Evolutionary conservation across 257 asterid species (phyloP), one percentile per base, ranked within the genome.

Genomic region (Rhazya stricta): DNA sequence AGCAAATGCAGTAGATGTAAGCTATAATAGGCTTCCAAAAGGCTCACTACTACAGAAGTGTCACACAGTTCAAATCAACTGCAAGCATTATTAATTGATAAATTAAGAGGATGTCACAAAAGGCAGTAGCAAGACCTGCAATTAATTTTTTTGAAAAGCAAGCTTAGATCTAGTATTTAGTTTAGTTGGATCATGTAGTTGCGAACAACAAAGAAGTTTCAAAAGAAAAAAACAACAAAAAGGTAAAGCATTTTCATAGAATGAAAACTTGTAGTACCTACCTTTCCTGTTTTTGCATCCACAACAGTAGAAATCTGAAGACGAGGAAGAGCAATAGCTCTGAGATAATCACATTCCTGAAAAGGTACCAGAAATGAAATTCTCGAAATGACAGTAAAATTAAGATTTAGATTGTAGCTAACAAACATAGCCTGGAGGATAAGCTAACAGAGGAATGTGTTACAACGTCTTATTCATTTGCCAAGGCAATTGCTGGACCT

Each of bases 271-370:
- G 70, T 66, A 61, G 58, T 25, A 42, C 54, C 68, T 79, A 53
- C 97, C 96, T 90, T 90, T 80, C 97, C 97, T 62, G 97, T 89
- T 84, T 75, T 91, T 79, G 90, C 74, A 77, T 92, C 97, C 68
- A 92, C 97, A 54, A 92, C 97, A 4, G 97, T 89, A 62, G 97
- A 92, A 80, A 85, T 76, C 73, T 81, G 84, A 54, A 90, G 91
- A 75, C 91, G 97, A 71, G 97, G 94, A 72, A 61, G 77, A 57
- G 97, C 93, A 69, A 86, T 79, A 71, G 83, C 91, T 83, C 88
- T 89, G 74, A 92, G 96, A 84, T 92, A 90, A 83, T 90, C 96
- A 50, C 97, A 92, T 80, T 92, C 97, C 97, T 92, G 85, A 37
- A 78, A 79, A 56, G 78, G 71, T 76, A 69, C 58, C 48, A 37